These are phyloP conservation scores for Citrus hindsii DNA, from an alignment of 345 rosid genomes.

Conservation along the genomic window DNA sequence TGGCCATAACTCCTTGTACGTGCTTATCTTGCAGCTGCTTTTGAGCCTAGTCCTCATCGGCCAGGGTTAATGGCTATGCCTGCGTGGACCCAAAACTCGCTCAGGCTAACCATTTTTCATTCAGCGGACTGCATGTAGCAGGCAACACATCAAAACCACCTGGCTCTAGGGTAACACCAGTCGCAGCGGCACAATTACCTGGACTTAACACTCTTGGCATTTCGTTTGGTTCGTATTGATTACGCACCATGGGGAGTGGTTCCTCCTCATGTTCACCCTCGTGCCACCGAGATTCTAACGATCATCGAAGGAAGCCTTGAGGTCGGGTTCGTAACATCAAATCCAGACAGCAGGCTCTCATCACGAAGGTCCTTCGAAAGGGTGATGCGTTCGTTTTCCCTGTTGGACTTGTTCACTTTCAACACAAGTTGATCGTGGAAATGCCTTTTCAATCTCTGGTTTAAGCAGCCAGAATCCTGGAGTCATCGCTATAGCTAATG, in stretches of 20 bases:
- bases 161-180: constrained; percentile 2
- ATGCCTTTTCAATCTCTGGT: constrained; percentile 7
- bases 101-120: too few relatives aligned
- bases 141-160: constrained; percentile 1
- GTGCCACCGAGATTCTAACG: constrained; percentile 15
- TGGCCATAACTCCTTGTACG: too few relatives aligned
- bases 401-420: constrained; percentile 23
- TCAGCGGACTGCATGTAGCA: neutral
- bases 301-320: constrained; percentile 19
- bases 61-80: too few relatives aligned
- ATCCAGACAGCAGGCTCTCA: constrained; percentile 27
- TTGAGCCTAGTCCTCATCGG: too few relatives aligned
- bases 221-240: constrained; percentile 18
- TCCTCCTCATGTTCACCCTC: constrained; percentile 21
- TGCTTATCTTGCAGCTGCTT: too few relatives aligned
- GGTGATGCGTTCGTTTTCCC: constrained; percentile 27
- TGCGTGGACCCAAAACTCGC: too few relatives aligned
- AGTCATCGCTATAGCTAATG: constrained; percentile 8
- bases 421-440: constrained; percentile 12
- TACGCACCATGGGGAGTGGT: constrained; percentile 7
- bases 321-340: constrained; percentile 24
- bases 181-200: constrained; percentile 1
- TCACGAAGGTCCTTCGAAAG: constrained; percentile 19
- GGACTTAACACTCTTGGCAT: constrained; percentile 28
- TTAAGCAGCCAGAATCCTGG: constrained; percentile 27